phyloP scores from a whole-genome alignment of 176 grass and related monocot species.

The Oryza officinalis region DNA sequence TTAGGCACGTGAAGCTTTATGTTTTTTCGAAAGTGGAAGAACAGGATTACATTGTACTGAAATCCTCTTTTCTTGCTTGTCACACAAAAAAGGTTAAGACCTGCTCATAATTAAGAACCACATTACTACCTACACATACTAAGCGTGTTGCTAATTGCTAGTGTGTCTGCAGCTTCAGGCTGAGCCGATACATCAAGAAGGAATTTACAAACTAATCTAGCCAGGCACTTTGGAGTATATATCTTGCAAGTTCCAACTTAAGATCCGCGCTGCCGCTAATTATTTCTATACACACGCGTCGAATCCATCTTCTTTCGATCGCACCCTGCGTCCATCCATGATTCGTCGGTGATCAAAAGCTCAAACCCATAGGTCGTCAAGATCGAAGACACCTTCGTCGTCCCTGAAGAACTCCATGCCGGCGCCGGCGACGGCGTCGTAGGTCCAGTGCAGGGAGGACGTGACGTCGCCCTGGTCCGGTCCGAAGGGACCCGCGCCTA shows the following conservation, averaged over 20 bases:
- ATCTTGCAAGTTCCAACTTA: neutral
- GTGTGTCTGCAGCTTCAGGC: neutral
- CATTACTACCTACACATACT: constrained; percentile 3
- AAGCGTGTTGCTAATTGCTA: neutral
- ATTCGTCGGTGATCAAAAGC: neutral
- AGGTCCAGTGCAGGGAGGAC: constrained; percentile 36
- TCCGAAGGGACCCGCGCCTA: neutral
- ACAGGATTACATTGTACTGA: neutral
- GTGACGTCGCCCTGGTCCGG: constrained; percentile 69
- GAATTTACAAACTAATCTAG: constrained; percentile 28
- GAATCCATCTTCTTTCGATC: neutral
- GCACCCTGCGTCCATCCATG: neutral
- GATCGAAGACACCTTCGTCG: neutral
- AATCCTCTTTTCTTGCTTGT: neutral
- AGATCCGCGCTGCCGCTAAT: neutral
- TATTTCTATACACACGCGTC: constrained; percentile 13
- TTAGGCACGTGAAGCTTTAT: neutral
- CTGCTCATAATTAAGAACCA: neutral
- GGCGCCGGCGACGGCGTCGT: neutral
- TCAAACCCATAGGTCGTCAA: neutral
- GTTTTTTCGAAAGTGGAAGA: neutral
- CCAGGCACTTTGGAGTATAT: too few species aligned
- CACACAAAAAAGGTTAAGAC: neutral
- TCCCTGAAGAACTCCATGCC: neutral
- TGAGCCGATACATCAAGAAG: neutral